Conservation (phyloP, 805 yeast genomes). For the Saccharomycopsis lassenensis region DNA sequence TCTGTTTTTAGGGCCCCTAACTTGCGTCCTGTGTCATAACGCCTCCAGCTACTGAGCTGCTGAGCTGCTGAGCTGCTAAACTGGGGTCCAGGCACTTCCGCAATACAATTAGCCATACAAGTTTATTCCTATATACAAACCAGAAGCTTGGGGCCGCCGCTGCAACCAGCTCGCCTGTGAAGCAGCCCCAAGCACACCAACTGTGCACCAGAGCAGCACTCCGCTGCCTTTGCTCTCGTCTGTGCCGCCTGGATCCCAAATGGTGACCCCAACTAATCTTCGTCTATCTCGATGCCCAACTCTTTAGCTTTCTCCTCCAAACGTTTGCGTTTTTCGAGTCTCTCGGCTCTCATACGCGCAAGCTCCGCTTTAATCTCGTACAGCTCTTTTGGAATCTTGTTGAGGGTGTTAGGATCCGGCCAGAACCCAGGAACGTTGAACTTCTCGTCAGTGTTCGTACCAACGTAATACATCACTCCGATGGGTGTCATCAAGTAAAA, state of each 20-base stretch:
- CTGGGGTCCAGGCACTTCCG: too few species aligned
- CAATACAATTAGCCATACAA: too few species aligned
- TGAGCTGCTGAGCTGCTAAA: too few species aligned
- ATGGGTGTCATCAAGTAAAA: slow-evolving; percentile 81
- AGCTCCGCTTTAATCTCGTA: slow-evolving; percentile 86
- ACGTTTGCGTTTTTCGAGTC: slow-evolving; percentile 59
- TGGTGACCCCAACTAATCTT: slow-evolving; percentile 3
- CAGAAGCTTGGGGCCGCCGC: too few species aligned
- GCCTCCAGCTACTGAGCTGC: too few species aligned
- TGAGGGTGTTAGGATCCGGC: slow-evolving; percentile 92
- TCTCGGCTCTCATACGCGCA: slow-evolving; percentile 73
- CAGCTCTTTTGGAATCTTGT: slow-evolving; percentile 87
- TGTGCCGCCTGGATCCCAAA: neutral
- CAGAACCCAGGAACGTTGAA: slow-evolving; percentile 89
- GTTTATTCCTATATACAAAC: too few species aligned
- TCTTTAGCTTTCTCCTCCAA: slow-evolving; percentile 62
- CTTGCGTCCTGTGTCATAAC: too few species aligned
- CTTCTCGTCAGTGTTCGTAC: slow-evolving; percentile 80
- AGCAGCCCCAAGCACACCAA: too few species aligned
- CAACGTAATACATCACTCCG: slow-evolving; percentile 86
- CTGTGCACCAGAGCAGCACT: neutral
- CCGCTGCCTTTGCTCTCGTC: neutral
- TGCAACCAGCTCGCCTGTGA: too few species aligned
- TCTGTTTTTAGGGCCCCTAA: too few species aligned
- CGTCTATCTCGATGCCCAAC: slow-evolving; percentile 18